These are phyloP conservation scores for Pleurotus platypus DNA, from an alignment of 768 basidiomycete genomes.

Conservation along the genomic window DNA sequence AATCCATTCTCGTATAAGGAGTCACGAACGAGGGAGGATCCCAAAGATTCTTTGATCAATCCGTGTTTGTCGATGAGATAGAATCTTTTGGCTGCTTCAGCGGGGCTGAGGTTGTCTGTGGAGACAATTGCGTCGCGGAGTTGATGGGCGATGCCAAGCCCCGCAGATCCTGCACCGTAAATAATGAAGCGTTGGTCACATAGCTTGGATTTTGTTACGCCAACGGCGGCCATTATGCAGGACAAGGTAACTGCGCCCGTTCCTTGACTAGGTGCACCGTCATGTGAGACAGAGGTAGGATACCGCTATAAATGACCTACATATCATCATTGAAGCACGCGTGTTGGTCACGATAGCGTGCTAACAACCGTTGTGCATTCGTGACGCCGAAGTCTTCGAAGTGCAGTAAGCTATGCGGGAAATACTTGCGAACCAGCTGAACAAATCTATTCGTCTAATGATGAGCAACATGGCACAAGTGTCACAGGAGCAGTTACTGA, in stretches of 20 bases:
- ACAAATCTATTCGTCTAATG: slow-evolving; percentile 49
- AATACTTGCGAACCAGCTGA: slow-evolving; percentile 69
- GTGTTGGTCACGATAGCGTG: slow-evolving; percentile 57
- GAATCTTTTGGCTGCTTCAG: slow-evolving; percentile 63
- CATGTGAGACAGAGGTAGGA: neutral
- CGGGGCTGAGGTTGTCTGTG: slow-evolving; percentile 43
- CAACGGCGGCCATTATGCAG: slow-evolving; percentile 62
- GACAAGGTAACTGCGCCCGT: slow-evolving; percentile 76
- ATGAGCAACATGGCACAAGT: neutral
- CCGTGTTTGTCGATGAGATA: slow-evolving; percentile 73
- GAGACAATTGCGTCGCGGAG: slow-evolving; percentile 73
- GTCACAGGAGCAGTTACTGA: slow-evolving; percentile 21
- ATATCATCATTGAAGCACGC: slow-evolving; percentile 86
- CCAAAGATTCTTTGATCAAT: slow-evolving; percentile 50
- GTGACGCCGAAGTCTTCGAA: slow-evolving; percentile 85
- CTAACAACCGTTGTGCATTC: slow-evolving; percentile 69
- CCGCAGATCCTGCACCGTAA: slow-evolving; percentile 81
- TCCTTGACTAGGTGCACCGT: slow-evolving; percentile 48
- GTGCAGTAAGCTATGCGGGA: slow-evolving; percentile 64
- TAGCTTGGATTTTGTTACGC: slow-evolving; percentile 61
- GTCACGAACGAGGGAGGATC: slow-evolving; percentile 36
- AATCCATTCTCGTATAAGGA: slow-evolving; percentile 44
- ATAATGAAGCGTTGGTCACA: slow-evolving; percentile 75
- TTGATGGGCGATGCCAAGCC: slow-evolving; percentile 75
- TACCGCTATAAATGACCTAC: slow-evolving; percentile 27